A percentile compares a stretch with the other conserved stretches of the same genome.
Evolutionary conservation across 805 yeast species (phyloP).

Genomic region (Wickerhamia fluorescens): DNA sequence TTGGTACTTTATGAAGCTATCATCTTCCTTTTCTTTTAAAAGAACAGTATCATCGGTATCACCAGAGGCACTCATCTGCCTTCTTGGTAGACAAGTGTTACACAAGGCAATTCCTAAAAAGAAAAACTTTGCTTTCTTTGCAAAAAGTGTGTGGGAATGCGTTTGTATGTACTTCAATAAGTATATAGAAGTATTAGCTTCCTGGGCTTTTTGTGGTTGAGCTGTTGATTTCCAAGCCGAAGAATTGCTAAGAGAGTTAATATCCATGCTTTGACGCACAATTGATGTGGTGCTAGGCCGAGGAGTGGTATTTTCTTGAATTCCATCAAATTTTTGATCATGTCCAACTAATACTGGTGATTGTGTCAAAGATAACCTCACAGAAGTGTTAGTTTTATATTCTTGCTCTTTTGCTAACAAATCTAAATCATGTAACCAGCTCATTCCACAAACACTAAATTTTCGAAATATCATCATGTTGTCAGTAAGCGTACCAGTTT

Average conservation of each 20-base stretch:
- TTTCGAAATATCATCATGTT: slow-evolving; percentile 90
- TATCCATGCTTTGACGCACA: slow-evolving; percentile 29
- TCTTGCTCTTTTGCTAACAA: slow-evolving; percentile 23
- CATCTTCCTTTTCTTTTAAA: slow-evolving; percentile 11
- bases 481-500: slow-evolving; percentile 95
- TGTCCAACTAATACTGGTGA: slow-evolving; percentile 3
- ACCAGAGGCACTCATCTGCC: slow-evolving; percentile 6
- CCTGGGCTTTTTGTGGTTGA: slow-evolving; percentile 35
- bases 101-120: slow-evolving; percentile 78
- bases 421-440: slow-evolving; percentile 81
- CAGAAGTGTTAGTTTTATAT: too few relatives aligned
- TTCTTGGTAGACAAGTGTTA: slow-evolving; percentile 81
- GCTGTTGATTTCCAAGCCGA: slow-evolving; percentile 44
- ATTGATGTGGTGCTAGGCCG: slow-evolving; percentile 18
- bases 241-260: slow-evolving; percentile 14
- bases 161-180: slow-evolving; percentile 63
- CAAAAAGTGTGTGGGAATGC: slow-evolving; percentile 62
- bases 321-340: slow-evolving; percentile 1
- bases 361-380: slow-evolving; percentile 3
- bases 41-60: slow-evolving; percentile 1
- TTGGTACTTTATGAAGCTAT: slow-evolving; percentile 60
- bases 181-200: slow-evolving; percentile 47
- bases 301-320: slow-evolving; percentile 3
- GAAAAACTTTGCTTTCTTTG: slow-evolving; percentile 73
- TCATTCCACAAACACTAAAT: slow-evolving; percentile 77